A percentile compares a stretch with the other conserved stretches of the same genome.
Conservation (phyloP, 768 basidiomycete genomes). For the Leccinum subgranulosum region DNA sequence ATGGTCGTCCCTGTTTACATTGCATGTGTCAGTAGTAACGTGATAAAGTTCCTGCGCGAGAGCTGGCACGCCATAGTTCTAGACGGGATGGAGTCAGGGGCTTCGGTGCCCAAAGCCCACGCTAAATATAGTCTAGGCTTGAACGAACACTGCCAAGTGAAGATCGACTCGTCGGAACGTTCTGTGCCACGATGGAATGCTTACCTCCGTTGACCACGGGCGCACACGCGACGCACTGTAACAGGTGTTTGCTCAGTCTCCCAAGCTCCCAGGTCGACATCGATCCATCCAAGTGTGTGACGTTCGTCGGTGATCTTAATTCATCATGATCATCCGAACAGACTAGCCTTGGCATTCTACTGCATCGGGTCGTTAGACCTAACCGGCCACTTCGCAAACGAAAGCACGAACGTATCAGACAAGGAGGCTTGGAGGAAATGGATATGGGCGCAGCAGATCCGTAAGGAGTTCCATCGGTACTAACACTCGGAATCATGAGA, state of each 20-base stretch:
- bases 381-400: conserved; percentile 43
- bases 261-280: conserved; percentile 65
- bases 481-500: neutral
- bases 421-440: conserved; percentile 70
- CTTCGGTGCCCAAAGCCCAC: neutral
- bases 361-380: conserved; percentile 84
- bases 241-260: conserved; percentile 66
- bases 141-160: neutral
- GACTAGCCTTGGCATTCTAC: conserved; percentile 86
- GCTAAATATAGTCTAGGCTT: neutral
- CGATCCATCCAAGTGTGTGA: conserved; percentile 68
- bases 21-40: neutral
- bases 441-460: conserved; percentile 86
- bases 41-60: neutral
- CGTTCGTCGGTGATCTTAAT: conserved; percentile 16
- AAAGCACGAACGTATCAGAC: conserved; percentile 47
- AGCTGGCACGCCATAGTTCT: neutral
- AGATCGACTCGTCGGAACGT: neutral
- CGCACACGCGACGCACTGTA: conserved; percentile 63
- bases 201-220: conserved; percentile 36
- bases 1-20: neutral
- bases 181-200: conserved; percentile 8
- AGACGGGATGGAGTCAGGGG: neutral
- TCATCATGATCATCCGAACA: conserved; percentile 30
- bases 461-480: conserved; percentile 33